Evolutionary conservation across 1,139 yeast genomes (phyloP).

Genomic region (Blastobotrys ciferrii): DNA sequence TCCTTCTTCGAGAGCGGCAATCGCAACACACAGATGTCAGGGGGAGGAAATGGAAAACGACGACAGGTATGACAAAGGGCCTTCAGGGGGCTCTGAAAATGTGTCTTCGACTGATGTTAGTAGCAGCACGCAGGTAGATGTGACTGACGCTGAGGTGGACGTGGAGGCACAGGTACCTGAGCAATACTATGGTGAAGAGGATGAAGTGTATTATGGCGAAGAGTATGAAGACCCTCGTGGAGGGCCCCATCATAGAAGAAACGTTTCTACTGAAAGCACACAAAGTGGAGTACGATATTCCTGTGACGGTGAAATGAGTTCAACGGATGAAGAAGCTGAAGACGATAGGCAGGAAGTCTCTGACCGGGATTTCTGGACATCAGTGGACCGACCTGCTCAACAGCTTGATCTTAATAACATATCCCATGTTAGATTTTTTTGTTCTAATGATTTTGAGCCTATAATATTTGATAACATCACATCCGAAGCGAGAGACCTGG

Average conservation of each 20-base stretch:
- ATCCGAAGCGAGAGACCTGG: slow-evolving; percentile 39
- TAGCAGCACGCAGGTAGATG: not conserved
- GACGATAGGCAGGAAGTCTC: slow-evolving; percentile 2
- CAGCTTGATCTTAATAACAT: slow-evolving; percentile 12
- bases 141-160: not conserved
- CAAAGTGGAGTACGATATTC: not conserved
- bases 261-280: not conserved
- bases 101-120: not conserved
- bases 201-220: not conserved
- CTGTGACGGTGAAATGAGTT: not conserved
- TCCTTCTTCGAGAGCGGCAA: too few relatives aligned
- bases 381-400: slow-evolving; percentile 15
- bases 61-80: not conserved
- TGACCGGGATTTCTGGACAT: not conserved
- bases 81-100: not conserved
- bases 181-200: not conserved
- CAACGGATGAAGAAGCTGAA: slow-evolving; percentile 7
- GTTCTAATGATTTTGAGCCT: slow-evolving; percentile 22
- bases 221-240: not conserved
- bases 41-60: not conserved
- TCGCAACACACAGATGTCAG: too few relatives aligned
- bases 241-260: not conserved
- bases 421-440: slow-evolving; percentile 20
- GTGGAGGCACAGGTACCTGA: not conserved
- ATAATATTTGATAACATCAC: slow-evolving; percentile 31